Conservation (phyloP, 768 basidiomycete species). For the Boletus subcaerulescens region DNA sequence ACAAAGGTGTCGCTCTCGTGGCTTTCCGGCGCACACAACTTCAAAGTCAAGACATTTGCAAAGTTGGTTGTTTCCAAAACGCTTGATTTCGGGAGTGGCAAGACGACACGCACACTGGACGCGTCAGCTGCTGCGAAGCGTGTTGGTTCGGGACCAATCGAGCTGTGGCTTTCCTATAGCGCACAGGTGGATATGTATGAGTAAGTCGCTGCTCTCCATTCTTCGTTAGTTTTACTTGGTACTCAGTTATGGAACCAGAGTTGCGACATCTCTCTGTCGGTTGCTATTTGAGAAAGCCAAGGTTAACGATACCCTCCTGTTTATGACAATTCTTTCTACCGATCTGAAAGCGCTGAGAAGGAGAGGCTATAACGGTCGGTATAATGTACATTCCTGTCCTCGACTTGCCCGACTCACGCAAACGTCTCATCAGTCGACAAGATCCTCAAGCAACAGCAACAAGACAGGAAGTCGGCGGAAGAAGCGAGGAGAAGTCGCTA, state of each 20-base stretch:
- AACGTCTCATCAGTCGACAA: constrained; percentile 64
- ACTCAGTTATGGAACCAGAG: constrained; percentile 41
- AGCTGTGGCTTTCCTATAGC: constrained; percentile 75
- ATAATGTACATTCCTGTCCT: not conserved
- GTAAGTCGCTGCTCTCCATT: constrained; percentile 45
- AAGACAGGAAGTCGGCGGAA: constrained; percentile 57
- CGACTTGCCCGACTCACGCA: constrained; percentile 9
- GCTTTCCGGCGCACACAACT: constrained; percentile 62
- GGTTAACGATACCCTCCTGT: constrained; percentile 82
- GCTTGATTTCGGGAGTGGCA: constrained; percentile 50
- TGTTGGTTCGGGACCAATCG: constrained; percentile 56
- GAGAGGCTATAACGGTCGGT: constrained; percentile 79
- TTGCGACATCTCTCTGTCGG: constrained; percentile 81
- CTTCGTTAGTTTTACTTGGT: not conserved
- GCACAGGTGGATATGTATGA: constrained; percentile 88
- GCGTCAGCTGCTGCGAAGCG: constrained; percentile 69
- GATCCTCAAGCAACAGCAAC: constrained; percentile 81
- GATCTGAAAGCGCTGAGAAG: constrained; percentile 78
- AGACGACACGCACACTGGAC: constrained; percentile 54
- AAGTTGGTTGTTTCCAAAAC: constrained; percentile 63
- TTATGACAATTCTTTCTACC: constrained; percentile 93
- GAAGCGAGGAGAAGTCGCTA: constrained; percentile 33
- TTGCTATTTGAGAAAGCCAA: constrained; percentile 74
- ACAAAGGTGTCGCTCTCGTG: constrained; percentile 62
- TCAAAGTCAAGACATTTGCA: constrained; percentile 65